Evolutionary conservation across 164 flowering plant species (phyloP).

Genomic region (Sedum album): DNA sequence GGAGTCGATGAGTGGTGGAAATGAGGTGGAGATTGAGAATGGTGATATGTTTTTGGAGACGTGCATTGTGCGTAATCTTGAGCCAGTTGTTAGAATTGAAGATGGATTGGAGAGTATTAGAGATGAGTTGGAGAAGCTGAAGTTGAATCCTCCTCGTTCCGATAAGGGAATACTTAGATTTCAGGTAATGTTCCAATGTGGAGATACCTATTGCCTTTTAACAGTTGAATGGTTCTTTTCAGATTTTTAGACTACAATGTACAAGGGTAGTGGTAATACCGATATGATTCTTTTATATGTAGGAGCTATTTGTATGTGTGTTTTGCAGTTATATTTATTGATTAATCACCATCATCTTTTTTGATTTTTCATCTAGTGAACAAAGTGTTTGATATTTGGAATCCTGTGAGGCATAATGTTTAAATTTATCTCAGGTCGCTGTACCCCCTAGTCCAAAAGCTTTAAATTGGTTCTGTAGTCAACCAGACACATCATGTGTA

Average conservation of each 20-base stretch:
- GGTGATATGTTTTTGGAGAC: constrained; percentile 45
- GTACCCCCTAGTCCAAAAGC: constrained; percentile 80
- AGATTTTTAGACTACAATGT: neutral
- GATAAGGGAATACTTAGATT: constrained; percentile 54
- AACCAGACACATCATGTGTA: constrained; percentile 42
- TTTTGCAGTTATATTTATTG: too few relatives aligned
- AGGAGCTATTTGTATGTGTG: neutral
- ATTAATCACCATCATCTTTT: too few relatives aligned
- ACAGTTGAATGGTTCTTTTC: too few relatives aligned
- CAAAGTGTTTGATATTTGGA: neutral
- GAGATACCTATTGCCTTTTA: neutral
- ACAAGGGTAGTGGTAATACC: neutral
- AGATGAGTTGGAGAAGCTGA: constrained; percentile 50
- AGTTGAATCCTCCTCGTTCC: constrained; percentile 43
- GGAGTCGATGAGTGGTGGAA: constrained; percentile 20
- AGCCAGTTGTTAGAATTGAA: constrained; percentile 72
- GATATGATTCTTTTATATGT: neutral
- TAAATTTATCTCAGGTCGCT: constrained; percentile 44
- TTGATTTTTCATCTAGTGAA: neutral
- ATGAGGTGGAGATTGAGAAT: constrained; percentile 21
- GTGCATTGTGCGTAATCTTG: constrained; percentile 46
- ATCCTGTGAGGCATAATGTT: neutral
- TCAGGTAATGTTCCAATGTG: constrained; percentile 39
- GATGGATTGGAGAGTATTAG: constrained; percentile 47
- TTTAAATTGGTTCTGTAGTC: constrained; percentile 59